These are phyloP conservation scores for Dimargaris cristalligena DNA, from an alignment of 192 early-diverging fungal genomes.

Conservation along the genomic window DNA sequence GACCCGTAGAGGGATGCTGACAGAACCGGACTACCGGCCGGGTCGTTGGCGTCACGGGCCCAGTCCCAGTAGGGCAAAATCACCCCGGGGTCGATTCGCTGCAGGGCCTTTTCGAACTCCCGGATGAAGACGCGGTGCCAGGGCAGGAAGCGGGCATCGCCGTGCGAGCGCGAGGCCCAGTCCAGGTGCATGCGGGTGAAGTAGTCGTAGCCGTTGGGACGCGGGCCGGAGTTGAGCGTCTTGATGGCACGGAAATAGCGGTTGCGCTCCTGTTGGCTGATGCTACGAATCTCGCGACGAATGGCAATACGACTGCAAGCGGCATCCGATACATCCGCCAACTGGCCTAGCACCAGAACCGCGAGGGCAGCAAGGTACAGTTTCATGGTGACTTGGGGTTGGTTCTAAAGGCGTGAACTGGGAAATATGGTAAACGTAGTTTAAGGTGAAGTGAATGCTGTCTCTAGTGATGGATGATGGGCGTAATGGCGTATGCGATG, in stretches of 20 bases:
- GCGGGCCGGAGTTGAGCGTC: neutral
- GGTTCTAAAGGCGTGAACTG: too few species aligned
- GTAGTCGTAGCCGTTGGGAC: neutral
- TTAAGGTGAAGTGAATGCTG: too few species aligned
- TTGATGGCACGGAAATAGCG: conserved; percentile 8
- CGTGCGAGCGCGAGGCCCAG: neutral
- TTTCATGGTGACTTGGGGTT: neutral
- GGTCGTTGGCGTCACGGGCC: conserved; percentile 32
- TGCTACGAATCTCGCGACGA: conserved; percentile 8
- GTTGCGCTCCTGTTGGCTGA: neutral
- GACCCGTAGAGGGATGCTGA: conserved; percentile 21
- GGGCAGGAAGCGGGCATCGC: conserved; percentile 21
- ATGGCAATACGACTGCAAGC: neutral
- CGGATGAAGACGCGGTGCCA: conserved; percentile 35
- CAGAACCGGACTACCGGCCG: conserved; percentile 21
- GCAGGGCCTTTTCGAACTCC: conserved; percentile 31
- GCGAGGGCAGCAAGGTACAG: neutral
- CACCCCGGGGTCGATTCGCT: conserved; percentile 27
- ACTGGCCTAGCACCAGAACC: neutral
- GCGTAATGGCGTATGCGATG: too few species aligned
- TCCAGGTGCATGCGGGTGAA: neutral
- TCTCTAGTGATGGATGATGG: too few species aligned
- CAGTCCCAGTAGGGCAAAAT: conserved; percentile 53
- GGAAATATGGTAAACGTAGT: too few species aligned
- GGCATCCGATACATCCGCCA: neutral